These are phyloP conservation scores for Metroxylon sagu DNA, from an alignment of 176 grass and related monocot species.

Conservation along the genomic window DNA sequence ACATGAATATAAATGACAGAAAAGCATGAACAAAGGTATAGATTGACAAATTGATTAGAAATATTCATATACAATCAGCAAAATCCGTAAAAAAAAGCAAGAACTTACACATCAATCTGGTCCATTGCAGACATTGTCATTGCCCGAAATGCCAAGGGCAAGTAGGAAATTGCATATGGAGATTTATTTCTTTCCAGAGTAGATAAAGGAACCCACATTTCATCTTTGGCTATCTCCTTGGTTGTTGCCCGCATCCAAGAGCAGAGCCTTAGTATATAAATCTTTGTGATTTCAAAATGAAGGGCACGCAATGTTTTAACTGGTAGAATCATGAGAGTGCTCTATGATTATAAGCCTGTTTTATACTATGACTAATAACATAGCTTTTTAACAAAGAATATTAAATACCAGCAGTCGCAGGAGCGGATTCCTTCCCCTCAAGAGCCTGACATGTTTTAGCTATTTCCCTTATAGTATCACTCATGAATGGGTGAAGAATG, in stretches of 20 bases:
- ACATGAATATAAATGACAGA: too few relatives aligned
- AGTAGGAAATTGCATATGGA: conserved; percentile 86
- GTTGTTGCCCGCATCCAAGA: conserved; percentile 81
- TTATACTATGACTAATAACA: too few relatives aligned
- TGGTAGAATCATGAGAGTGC: conserved; percentile 30
- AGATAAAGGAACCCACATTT: conserved; percentile 81
- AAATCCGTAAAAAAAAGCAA: neutral
- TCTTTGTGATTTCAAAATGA: conserved; percentile 89
- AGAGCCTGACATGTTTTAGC: conserved; percentile 74
- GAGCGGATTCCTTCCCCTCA: conserved; percentile 91
- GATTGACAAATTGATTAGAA: too few relatives aligned
- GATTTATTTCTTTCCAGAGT: conserved; percentile 91
- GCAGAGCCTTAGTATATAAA: conserved; percentile 87
- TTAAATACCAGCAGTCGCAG: conserved; percentile 57
- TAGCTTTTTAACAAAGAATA: conserved; percentile 13
- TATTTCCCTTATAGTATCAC: conserved; percentile 81
- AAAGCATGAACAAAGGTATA: too few relatives aligned
- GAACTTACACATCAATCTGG: conserved; percentile 65
- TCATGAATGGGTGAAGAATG: conserved; percentile 76
- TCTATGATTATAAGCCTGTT: neutral
- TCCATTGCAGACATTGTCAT: conserved; percentile 81
- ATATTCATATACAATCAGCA: too few relatives aligned
- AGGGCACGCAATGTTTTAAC: conserved; percentile 67
- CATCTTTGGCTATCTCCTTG: conserved; percentile 74
- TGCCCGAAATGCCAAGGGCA: conserved; percentile 80